A percentile compares a stretch with the other conserved stretches of the same genome.
Evolutionary conservation across 2,329 filamentous ascomycete species (phyloP).

Genomic region (Fusarium robinianum): DNA sequence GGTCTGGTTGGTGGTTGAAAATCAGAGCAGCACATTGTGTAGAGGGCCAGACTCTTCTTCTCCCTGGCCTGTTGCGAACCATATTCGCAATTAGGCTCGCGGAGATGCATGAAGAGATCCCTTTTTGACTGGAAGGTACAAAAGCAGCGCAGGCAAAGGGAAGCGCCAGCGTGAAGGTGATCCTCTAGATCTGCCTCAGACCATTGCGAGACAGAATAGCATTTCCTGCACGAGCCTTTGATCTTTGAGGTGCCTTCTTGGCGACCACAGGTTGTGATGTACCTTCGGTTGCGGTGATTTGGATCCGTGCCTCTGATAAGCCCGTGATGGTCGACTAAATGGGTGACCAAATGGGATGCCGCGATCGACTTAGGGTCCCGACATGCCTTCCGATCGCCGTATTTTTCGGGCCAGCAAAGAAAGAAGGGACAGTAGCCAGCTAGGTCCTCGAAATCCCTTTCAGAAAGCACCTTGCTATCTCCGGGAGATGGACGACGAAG

Average conservation of each 20-base stretch:
- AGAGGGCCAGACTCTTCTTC: constrained; percentile 23
- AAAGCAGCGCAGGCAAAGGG: constrained; percentile 31
- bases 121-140: constrained; percentile 16
- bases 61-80: constrained; percentile 25
- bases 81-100: no score
- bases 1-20: constrained; percentile 12
- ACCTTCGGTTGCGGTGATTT: constrained; percentile 19
- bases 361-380: constrained; percentile 21
- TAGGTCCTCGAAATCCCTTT: constrained; percentile 7
- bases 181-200: constrained; percentile 10
- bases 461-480: no score
- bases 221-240: constrained; percentile 22
- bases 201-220: constrained; percentile 23
- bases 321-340: constrained; percentile 29
- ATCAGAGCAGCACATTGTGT: constrained; percentile 26
- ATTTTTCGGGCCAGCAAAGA: constrained; percentile 7
- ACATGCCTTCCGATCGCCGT: constrained; percentile 22
- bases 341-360: constrained; percentile 31
- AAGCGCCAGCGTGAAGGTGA: constrained; percentile 14
- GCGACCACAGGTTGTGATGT: constrained; percentile 19
- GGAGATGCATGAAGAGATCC: no score
- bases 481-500: no score
- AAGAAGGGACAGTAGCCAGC: constrained; percentile 26
- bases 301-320: constrained; percentile 26
- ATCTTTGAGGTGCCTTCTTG: constrained; percentile 17